Base-by-base conservation (phyloP, 148 eudicot species). In the Fallopia convolvulus region DNA sequence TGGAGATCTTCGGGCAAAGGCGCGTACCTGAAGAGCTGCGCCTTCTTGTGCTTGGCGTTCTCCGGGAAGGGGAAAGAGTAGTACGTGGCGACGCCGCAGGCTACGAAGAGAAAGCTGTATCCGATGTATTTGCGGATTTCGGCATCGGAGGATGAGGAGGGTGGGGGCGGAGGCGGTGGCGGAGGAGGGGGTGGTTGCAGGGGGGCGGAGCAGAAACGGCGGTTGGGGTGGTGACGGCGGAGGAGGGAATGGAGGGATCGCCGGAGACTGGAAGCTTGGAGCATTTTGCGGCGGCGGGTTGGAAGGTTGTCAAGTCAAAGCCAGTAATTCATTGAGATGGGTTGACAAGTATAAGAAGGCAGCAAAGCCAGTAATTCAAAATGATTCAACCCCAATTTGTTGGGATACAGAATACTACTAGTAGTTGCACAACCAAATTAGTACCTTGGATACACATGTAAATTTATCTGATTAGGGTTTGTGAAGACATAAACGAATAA, bases 1-100 rank as follows among this genome's bases (percentile, higher is more conserved):
- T 94, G 96, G 74, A 92, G 93, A 72, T 92, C 99, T 0, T 90
- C 92, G 12, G 99, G 97, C 1, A 92, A 81, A 0, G 99, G 96
- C 15, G 99, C 96, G 84, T 89, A 92, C 23, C 84, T 88, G 85
- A 92, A 94, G 77, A 94, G 84, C 14, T 90, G 95, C 46, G 98
- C 97, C 46, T 86, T 87, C 52, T 92, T 92, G 91, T 90, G 92
- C 74, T 90, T 92, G 46, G 99, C 92, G 75, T 89, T 53, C 40
- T 85, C 90, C 1, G 96, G 84, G 82, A 94, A 86, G 12, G 99
- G 99, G 89, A 92, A 94, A 61, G 99, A 92, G 89, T 89, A 94
- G 86, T 92, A 94, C 1, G 98, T 94, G 76, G 87, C 97, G 75
- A 76, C 86, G 60, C 90, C 95, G 79, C 90, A 90, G 75, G 86